Evolutionary conservation across 2,329 filamentous ascomycete genomes (phyloP), one percentile per base, ranked within the genome.

Genomic region (Aotearoamyces nothofagi): DNA sequence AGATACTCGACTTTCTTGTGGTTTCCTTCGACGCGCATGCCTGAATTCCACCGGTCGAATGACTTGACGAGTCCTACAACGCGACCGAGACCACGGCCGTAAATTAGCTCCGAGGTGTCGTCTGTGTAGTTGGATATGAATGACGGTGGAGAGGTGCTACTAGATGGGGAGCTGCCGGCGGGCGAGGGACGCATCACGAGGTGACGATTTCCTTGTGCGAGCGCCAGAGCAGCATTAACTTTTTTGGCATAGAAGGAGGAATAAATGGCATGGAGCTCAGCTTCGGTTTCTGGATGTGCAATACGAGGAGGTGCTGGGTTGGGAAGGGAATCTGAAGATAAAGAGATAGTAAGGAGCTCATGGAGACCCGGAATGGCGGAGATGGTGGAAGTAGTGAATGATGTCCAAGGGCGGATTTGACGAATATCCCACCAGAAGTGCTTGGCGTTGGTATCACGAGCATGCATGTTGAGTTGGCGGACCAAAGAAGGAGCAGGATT

Each of bases 351-450:
- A 33, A 94, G 70, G 13, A 92, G 69, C 13, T 69, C 62, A 5
- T 75, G 65, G 14, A 90, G 74, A 17, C 73, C 74, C 1, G 78
- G 78, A 25, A 92, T 71, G 5, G 69, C 61, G 40, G 77, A 64
- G 49, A 94, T 75, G 33, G 75, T 72, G 30, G 63, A 53, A 8
- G 80, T 59, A 39, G 70, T 81, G 66, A 94, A 94, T 41, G 71
- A 67, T 29, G 67, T 68, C 87, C 87, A 94, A 36, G 73, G 67
- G 37, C 81, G 73, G 40, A 94, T 63, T 50, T 92, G 87, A 41
- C 87, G 79, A 33, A 92, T 68, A 46, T 96, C 87, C 80, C 83
- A 94, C 87, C 87, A 96, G 54, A 87, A 93, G 58, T 92, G 75
- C 51, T 77, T 82, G 44, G 67, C 77, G 54, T 64, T 68, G 45